Evolutionary conservation across 2,329 filamentous ascomycete genomes (phyloP).

Genomic region (Sporothrix pallida): DNA sequence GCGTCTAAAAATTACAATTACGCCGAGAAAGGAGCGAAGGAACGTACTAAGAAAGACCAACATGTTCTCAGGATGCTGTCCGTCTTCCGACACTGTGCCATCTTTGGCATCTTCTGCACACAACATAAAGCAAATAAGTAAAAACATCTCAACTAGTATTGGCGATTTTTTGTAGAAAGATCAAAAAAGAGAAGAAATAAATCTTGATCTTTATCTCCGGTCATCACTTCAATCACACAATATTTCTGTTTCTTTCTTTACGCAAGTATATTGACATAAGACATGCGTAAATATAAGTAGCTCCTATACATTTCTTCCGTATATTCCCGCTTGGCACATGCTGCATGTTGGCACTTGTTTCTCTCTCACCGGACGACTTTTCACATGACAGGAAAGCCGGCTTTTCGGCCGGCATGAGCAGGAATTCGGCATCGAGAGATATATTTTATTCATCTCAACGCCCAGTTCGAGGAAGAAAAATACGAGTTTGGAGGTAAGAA

Average conservation of each 20-base stretch:
- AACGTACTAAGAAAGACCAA: not conserved
- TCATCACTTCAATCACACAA: too few species aligned
- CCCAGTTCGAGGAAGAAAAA: too few species aligned
- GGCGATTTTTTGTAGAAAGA: not conserved
- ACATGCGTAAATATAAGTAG: not conserved
- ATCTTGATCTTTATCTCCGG: too few species aligned
- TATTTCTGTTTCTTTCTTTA: not conserved
- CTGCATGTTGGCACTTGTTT: not conserved
- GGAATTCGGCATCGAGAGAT: not conserved
- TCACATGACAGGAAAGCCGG: slow-evolving; percentile 13
- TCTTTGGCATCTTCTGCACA: too few species aligned
- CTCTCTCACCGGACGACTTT: not conserved
- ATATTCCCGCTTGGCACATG: slow-evolving; percentile 18
- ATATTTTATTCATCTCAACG: too few species aligned
- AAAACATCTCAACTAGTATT: too few species aligned
- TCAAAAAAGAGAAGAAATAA: not conserved
- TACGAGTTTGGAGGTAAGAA: not conserved
- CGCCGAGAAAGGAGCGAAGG: slow-evolving; percentile 7
- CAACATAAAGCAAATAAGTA: too few species aligned
- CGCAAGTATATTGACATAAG: not conserved
- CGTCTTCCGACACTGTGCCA: too few species aligned
- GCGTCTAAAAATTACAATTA: not conserved
- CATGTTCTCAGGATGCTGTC: too few species aligned
- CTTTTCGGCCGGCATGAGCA: not conserved
- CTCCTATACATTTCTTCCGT: not conserved